Conservation (phyloP, 306 rosid species). For the Sophora flavescens region DNA sequence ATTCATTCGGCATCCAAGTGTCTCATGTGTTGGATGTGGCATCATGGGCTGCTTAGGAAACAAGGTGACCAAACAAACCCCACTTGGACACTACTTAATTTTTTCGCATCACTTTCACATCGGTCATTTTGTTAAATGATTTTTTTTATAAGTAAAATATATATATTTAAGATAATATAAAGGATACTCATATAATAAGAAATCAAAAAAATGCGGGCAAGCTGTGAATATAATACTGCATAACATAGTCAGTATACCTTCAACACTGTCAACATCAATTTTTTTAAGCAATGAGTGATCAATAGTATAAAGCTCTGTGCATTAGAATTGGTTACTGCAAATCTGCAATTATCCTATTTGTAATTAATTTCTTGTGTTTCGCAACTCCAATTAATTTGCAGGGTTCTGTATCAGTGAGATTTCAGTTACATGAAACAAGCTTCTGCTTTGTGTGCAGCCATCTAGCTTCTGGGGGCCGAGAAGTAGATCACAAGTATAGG, state of each 20-base stretch:
- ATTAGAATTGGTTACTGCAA: slow-evolving; percentile 31
- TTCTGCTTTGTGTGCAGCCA: slow-evolving; percentile 92
- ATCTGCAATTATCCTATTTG: neutral
- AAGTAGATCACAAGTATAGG: slow-evolving; percentile 76
- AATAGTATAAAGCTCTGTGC: slow-evolving; percentile 17
- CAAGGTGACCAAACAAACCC: slow-evolving; percentile 66
- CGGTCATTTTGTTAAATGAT: too few species aligned
- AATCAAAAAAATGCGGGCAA: too few species aligned
- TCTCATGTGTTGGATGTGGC: slow-evolving; percentile 90
- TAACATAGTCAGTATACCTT: slow-evolving; percentile 24
- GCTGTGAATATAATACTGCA: too few species aligned
- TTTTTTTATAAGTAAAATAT: too few species aligned
- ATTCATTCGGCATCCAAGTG: slow-evolving; percentile 69
- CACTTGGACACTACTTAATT: too few species aligned
- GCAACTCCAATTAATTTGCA: slow-evolving; percentile 52
- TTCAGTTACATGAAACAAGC: slow-evolving; percentile 76
- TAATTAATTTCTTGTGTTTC: neutral
- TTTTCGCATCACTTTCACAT: too few species aligned
- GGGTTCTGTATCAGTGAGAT: slow-evolving; percentile 91
- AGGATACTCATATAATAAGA: too few species aligned
- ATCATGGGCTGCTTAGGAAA: slow-evolving; percentile 89
- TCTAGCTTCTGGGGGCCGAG: slow-evolving; percentile 85
- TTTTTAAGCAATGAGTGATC: neutral
- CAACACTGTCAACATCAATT: slow-evolving; percentile 44
- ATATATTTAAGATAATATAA: too few species aligned